phyloP scores from a whole-genome alignment of 257 asterid genomes.

The Fraxinus excelsior region DNA sequence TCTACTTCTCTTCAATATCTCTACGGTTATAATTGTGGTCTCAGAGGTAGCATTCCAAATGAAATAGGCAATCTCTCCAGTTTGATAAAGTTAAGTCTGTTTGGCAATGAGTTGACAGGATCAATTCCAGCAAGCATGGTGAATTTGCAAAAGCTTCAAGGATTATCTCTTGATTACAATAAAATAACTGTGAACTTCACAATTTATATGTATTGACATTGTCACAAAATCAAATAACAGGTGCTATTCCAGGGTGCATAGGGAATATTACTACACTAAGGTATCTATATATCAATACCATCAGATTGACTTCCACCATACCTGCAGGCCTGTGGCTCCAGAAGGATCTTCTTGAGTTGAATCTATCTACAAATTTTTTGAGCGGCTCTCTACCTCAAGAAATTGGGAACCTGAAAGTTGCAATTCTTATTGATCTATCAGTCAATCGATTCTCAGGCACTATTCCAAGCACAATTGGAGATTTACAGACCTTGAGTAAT shows the following conservation, averaged over 20 bases:
- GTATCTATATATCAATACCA: not conserved
- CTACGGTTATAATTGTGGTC: not conserved
- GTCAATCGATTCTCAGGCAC: slow-evolving; percentile 7
- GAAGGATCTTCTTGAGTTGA: not conserved
- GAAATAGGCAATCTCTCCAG: slow-evolving; percentile 21
- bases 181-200: not conserved
- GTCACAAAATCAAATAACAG: not conserved
- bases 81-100: not conserved
- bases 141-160: not conserved
- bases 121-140: not conserved
- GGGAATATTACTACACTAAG: slow-evolving; percentile 12
- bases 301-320: not conserved
- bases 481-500: not conserved
- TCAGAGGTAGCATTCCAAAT: slow-evolving; percentile 15
- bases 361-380: slow-evolving; percentile 4
- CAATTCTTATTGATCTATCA: not conserved
- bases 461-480: not conserved
- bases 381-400: not conserved
- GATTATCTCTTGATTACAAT: not conserved
- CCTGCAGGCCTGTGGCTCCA: slow-evolving; percentile 7
- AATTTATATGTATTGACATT: not conserved
- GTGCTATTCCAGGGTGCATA: slow-evolving; percentile 9
- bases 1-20: not conserved
- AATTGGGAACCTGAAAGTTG: slow-evolving; percentile 8
- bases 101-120: not conserved